Evolutionary conservation across 169 alveolate genomes (phyloP), one percentile per base, ranked within the genome.

Genomic region (Eimeria acervulina): DNA sequence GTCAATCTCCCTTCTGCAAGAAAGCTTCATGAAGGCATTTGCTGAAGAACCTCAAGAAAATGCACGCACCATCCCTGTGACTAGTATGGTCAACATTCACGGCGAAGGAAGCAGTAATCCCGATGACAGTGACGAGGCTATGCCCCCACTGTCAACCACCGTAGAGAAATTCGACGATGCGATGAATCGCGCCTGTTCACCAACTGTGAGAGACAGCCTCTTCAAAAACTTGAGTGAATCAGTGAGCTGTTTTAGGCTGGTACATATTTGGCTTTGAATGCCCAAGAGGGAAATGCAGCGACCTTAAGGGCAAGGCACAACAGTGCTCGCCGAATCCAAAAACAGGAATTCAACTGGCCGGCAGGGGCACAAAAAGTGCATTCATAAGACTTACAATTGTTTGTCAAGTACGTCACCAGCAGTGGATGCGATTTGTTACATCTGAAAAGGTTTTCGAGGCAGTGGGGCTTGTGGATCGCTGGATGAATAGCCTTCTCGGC

Each of bases 401-500:
- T 19, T n/a, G 3, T 42, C 44, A 33, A 12, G 17, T 63, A 38
- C 1, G n/a, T 26, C 76, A 63, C 40, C 38, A 10, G 76, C 40
- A 17, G 1, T 72, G 13, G 17, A 4, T 72, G 87, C 38, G 87
- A 51, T 81, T 8, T 26, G 72, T 28, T 51, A 33, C 28, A 36
- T 83, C 26, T 51, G 91, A 51, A 59, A 83, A 83, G 91, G 91
- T 83, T 23, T 1, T 33, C 26, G 83, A 44, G 63, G 93, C 81
- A 38, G 33, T 87, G 81, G 81, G 40, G 26, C 66, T 33, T 19
- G 42, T 87, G 93, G 81, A 55, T 40, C 74, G 59, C 42, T 87
- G 93, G 93, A 87, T 87, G 93, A 61, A 61, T n/a, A 40, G 80
- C 63, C 2, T 87, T 3, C 23, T 87, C 15, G 93, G 93, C n/a